Evolutionary conservation across 2,329 filamentous ascomycete genomes (phyloP), one percentile per base, ranked within the genome.

Genomic region (Epichloe baconii): DNA sequence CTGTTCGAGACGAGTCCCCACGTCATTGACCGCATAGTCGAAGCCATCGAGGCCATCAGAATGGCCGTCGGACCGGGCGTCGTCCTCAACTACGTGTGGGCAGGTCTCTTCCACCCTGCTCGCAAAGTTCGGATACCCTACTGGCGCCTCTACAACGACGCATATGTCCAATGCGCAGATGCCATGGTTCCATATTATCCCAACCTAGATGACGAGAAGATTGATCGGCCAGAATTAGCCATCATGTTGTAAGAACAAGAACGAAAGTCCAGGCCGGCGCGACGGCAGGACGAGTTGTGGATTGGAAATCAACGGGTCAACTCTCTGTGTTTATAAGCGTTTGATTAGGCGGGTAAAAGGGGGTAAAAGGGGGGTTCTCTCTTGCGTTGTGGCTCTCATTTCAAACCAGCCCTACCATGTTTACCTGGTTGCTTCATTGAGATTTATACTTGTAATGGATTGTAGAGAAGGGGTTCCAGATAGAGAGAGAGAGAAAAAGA

Each of bases 1-100:
- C 78, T 98, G 51, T 98, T 97, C 68, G 93, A 98, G 70, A 98
- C 93, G 5, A 93, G 86, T 60, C 93, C 93, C 0, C 93, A 98
- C 77, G 93, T 98, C 61, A 98, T 98, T 61, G 93, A 98, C 69
- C 83, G 93, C 44, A 94, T 98, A 59, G 86, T 98, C 56, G 94
- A 98, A 68, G 93, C 94, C 48, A 94, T 98, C 58, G 93, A 97
- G 67, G 93, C 90, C 40, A 87, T 98, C 55, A 82, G 93, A 46
- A 88, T 96, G 75, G 89, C 91, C 0, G 85, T 97, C 44, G 93
- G 93, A 0, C 88, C 89, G 0, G 93, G 93, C 3, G 73, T 94
- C 21, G 88, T 96, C 37, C 85, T 98, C 78, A 98, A 98, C 71
- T 98, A 98, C 67, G 85, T 97, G 54, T 97, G 90, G 90, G 91